These are phyloP conservation scores for Cubamyces lactineus DNA, from an alignment of 768 basidiomycete genomes.

Conservation along the genomic window DNA sequence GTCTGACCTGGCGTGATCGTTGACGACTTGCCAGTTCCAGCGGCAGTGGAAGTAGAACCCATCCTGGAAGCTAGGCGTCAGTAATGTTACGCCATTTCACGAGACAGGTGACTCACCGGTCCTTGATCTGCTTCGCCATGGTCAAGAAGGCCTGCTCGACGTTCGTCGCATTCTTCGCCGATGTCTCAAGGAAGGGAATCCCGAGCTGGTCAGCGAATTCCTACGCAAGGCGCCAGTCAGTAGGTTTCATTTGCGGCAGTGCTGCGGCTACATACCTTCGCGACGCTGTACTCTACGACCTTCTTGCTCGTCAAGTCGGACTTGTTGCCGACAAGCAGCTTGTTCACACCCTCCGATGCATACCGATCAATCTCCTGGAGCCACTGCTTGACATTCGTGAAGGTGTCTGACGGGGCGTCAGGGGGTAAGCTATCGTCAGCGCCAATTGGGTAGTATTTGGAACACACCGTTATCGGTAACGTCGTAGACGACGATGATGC, in stretches of 20 bases:
- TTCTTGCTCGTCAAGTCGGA: slow-evolving; percentile 98
- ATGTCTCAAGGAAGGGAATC: slow-evolving; percentile 97
- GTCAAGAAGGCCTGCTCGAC: slow-evolving; percentile 99
- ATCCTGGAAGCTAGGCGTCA: slow-evolving; percentile 51
- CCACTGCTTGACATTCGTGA: slow-evolving; percentile 95
- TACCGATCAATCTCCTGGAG: slow-evolving; percentile 92
- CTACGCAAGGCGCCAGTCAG: slow-evolving; percentile 39
- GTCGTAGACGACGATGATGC: slow-evolving; percentile 98
- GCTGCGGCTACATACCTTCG: slow-evolving; percentile 59
- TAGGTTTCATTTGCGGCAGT: not conserved
- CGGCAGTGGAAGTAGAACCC: slow-evolving; percentile 79
- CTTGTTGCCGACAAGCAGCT: slow-evolving; percentile 98
- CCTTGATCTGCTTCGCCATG: slow-evolving; percentile 96
- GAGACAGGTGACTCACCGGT: slow-evolving; percentile 58
- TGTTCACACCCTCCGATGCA: slow-evolving; percentile 98
- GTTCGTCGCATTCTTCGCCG: slow-evolving; percentile 98
- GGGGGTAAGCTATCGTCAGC: slow-evolving; percentile 4
- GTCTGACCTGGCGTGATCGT: slow-evolving; percentile 85
- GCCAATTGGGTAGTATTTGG: not conserved
- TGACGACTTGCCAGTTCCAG: slow-evolving; percentile 72
- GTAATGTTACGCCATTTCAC: not conserved
- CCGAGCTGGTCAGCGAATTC: slow-evolving; percentile 95
- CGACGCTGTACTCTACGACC: slow-evolving; percentile 86
- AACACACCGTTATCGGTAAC: slow-evolving; percentile 88
- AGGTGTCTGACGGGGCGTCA: slow-evolving; percentile 73